These are phyloP conservation scores for Calonectria montana DNA, from an alignment of 2,329 filamentous ascomycete genomes.

Conservation along the genomic window DNA sequence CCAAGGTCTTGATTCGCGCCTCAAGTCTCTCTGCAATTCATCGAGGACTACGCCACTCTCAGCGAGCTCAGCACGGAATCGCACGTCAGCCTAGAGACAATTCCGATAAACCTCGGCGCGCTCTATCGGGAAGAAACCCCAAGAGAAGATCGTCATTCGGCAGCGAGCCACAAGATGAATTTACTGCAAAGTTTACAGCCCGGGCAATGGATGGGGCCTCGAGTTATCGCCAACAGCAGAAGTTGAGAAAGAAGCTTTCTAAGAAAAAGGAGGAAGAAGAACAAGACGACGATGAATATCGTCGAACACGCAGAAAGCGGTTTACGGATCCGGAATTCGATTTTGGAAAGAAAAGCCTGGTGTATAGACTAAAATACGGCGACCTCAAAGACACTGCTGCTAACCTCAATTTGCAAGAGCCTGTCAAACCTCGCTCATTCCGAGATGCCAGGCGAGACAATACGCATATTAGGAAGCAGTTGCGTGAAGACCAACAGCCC, in stretches of 20 bases:
- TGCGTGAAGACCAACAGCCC: background rate
- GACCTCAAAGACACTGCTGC: conserved; percentile 44
- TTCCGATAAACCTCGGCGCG: conserved; percentile 4
- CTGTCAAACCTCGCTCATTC: conserved; percentile 40
- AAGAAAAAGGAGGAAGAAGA: conserved; percentile 54
- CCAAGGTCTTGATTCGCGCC: conserved; percentile 38
- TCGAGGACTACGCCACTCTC: conserved; percentile 68
- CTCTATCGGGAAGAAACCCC: background rate
- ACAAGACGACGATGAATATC: conserved; percentile 45
- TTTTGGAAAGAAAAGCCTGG: conserved; percentile 67
- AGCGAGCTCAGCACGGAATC: conserved; percentile 47
- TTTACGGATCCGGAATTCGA: conserved; percentile 61
- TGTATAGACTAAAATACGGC: conserved; percentile 65
- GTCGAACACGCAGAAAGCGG: conserved; percentile 60
- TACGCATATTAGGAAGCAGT: background rate
- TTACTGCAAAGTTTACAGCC: conserved; percentile 36
- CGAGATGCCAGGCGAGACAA: conserved; percentile 19
- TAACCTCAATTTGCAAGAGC: conserved; percentile 40
- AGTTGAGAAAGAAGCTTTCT: conserved; percentile 65
- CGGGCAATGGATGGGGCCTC: conserved; percentile 45
- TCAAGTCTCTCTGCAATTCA: conserved; percentile 74
- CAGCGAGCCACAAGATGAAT: conserved; percentile 29
- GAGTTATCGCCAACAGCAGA: conserved; percentile 50
- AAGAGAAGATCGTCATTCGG: background rate
- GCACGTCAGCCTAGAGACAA: conserved; percentile 17